Percentiles rank a stretch among this genome's conserved stretches.
Evolutionary conservation across 2,329 filamentous ascomycete species (phyloP).

Genomic region (Whalleya microplaca): DNA sequence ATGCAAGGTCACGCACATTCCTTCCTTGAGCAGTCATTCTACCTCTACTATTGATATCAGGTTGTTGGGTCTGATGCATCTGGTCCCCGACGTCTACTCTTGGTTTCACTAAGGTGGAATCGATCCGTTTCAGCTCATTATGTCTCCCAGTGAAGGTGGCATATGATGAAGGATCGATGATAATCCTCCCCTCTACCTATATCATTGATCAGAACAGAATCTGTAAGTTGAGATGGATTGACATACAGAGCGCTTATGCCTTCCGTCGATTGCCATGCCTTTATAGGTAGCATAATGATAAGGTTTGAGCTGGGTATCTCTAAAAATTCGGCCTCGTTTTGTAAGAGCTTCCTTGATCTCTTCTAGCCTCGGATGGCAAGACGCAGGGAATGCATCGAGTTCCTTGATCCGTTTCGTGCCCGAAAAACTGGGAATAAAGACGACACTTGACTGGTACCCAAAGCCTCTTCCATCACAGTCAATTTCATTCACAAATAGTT

Average conservation of each 20-base stretch:
- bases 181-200: constrained; percentile 17
- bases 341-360: constrained; percentile 40
- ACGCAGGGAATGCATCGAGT: constrained; percentile 49
- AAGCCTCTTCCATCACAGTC: constrained; percentile 54
- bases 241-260: constrained; percentile 11
- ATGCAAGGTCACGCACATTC: not conserved
- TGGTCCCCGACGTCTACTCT: constrained; percentile 12
- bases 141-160: constrained; percentile 1
- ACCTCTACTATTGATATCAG: not conserved
- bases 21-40: not conserved
- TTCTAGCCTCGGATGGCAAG: constrained; percentile 46
- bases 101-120: constrained; percentile 10
- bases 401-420: constrained; percentile 50
- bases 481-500: constrained; percentile 46
- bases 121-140: constrained; percentile 5
- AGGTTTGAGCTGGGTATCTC: constrained; percentile 38
- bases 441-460: constrained; percentile 42
- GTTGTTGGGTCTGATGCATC: not conserved
- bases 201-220: not conserved
- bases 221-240: not conserved
- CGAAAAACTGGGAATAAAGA: constrained; percentile 45
- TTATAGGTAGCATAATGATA: constrained; percentile 17
- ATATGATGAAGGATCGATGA: constrained; percentile 13
- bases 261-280: constrained; percentile 9
- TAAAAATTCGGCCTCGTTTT: constrained; percentile 49